Conservation (phyloP, 768 basidiomycete species). For the Leccinum incarnatum region DNA sequence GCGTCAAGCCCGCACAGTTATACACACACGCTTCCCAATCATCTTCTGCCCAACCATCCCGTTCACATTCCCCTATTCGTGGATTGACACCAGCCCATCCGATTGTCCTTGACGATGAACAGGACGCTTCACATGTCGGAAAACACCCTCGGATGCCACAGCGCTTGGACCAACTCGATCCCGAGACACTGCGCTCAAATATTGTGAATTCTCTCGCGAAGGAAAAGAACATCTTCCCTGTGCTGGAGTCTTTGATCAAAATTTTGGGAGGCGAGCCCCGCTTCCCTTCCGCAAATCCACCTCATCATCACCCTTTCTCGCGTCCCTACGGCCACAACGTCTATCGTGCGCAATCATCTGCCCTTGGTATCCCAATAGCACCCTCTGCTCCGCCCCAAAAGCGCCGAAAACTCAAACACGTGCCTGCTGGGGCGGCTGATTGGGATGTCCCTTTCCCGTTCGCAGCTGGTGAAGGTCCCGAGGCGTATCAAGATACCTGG, state of each 20-base stretch:
- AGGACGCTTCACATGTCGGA: constrained; percentile 29
- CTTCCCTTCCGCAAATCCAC: constrained; percentile 2
- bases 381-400: constrained; percentile 38
- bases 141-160: constrained; percentile 7
- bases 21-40: constrained; percentile 6
- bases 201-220: constrained; percentile 56
- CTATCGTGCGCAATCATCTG: not conserved
- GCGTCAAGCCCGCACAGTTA: constrained; percentile 51
- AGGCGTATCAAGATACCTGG: constrained; percentile 64
- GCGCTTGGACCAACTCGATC: constrained; percentile 35
- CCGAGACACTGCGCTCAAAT: constrained; percentile 49
- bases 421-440: constrained; percentile 77
- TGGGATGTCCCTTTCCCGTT: constrained; percentile 88
- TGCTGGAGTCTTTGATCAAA: constrained; percentile 60
- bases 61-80: constrained; percentile 34
- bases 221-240: constrained; percentile 65
- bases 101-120: constrained; percentile 66
- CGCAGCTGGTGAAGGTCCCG: constrained; percentile 63
- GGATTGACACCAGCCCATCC: constrained; percentile 62
- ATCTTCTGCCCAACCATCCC: constrained; percentile 35
- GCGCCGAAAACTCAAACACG: constrained; percentile 59
- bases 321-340: constrained; percentile 22
- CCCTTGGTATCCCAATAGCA: not conserved
- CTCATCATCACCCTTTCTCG: constrained; percentile 7
- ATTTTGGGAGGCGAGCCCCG: constrained; percentile 44